These are phyloP conservation scores for Jacaranda copaia DNA, from an alignment of 257 asterid genomes.

Conservation along the genomic window DNA sequence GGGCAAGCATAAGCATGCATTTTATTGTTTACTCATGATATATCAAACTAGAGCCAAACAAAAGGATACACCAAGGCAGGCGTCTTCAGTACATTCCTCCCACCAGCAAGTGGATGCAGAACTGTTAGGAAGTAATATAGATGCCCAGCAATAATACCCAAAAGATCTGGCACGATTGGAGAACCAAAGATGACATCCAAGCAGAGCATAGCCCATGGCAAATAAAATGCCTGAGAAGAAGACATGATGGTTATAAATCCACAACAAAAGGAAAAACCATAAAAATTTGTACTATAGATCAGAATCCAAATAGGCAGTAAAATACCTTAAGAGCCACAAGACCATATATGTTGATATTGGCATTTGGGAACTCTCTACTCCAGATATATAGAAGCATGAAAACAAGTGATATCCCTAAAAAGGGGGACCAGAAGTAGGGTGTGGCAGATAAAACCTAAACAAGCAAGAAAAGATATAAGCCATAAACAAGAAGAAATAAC, in stretches of 20 bases:
- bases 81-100: conserved; percentile 75
- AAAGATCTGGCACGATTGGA: conserved; percentile 74
- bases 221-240: conserved; percentile 81
- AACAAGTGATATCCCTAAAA: conserved; percentile 82
- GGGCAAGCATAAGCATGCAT: neutral
- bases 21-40: neutral
- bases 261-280: neutral
- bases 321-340: conserved; percentile 86
- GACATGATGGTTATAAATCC: conserved; percentile 17
- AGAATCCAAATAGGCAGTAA: conserved; percentile 22
- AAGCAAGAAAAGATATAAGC: conserved; percentile 25
- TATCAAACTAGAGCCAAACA: conserved; percentile 18
- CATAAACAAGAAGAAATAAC: conserved; percentile 12
- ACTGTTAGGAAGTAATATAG: conserved; percentile 87
- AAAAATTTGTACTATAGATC: neutral
- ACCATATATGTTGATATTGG: conserved; percentile 83
- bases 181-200: conserved; percentile 89
- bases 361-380: conserved; percentile 97
- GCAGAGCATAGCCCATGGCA: conserved; percentile 99
- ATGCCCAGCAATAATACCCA: conserved; percentile 93
- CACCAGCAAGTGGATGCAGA: conserved; percentile 94
- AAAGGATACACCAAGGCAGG: conserved; percentile 92
- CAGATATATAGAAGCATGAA: conserved; percentile 97
- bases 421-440: conserved; percentile 72
- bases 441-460: conserved; percentile 77